A percentile compares a stretch with the other conserved stretches of the same genome.
phyloP scores from a whole-genome alignment of 2,329 filamentous ascomycete species.

The Fusarium goolgardi region DNA sequence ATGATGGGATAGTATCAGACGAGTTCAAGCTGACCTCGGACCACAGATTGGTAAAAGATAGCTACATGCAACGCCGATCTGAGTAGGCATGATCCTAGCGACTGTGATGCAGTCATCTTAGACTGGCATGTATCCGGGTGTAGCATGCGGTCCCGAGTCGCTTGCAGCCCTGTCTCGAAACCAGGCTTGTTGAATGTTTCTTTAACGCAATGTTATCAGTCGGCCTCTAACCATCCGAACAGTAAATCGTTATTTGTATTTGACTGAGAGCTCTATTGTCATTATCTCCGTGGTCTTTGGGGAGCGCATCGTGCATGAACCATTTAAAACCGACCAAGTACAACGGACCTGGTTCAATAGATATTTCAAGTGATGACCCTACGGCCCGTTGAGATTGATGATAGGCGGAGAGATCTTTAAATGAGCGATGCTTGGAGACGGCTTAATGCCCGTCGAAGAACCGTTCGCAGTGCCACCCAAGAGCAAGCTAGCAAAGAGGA shows the following conservation, averaged over 20 bases:
- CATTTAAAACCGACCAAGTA: constrained; percentile 1
- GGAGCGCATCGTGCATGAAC: background rate
- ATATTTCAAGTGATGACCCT: constrained; percentile 26
- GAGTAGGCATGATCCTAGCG: constrained; percentile 21
- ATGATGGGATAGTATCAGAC: background rate
- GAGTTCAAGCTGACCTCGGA: constrained; percentile 9
- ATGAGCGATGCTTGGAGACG: constrained; percentile 15
- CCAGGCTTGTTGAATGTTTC: background rate
- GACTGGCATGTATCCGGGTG: constrained; percentile 16
- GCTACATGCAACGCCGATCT: constrained; percentile 35
- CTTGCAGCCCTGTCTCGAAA: background rate
- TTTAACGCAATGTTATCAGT: background rate
- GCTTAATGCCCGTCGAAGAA: constrained; percentile 18
- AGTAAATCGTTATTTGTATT: constrained; percentile 11
- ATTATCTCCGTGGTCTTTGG: background rate
- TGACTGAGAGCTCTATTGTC: background rate
- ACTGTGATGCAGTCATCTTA: constrained; percentile 19
- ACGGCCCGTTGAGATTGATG: constrained; percentile 21
- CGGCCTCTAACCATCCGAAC: background rate
- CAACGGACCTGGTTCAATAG: background rate
- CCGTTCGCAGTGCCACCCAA: constrained; percentile 15
- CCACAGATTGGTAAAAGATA: constrained; percentile 19
- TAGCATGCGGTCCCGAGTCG: background rate
- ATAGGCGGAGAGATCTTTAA: constrained; percentile 29
- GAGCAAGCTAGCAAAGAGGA: constrained; percentile 8